A percentile compares a stretch with the other conserved stretches of the same genome.
Evolutionary conservation across 441 rosid species (phyloP).

Genomic region (Adansonia madagascariensis): DNA sequence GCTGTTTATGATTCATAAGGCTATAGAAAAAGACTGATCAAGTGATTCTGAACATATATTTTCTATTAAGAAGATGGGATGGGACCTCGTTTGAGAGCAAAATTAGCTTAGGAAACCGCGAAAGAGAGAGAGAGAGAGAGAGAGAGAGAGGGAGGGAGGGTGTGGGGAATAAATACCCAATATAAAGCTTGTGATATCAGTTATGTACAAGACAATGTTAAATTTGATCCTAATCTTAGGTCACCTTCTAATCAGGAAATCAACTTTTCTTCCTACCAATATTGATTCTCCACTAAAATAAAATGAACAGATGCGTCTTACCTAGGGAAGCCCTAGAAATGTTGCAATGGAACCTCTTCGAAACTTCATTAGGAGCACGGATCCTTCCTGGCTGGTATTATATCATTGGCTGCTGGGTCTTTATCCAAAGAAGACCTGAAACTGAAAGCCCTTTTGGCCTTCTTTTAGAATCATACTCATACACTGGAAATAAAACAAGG

Average conservation of each 20-base stretch:
- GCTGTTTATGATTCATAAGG: background rate
- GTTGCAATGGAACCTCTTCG: background rate
- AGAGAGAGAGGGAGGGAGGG: background rate
- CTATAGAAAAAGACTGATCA: background rate
- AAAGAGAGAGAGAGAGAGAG: background rate
- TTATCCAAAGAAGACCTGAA: background rate
- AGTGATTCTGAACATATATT: background rate
- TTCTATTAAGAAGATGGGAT: background rate
- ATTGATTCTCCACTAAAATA: background rate
- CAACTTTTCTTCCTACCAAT: background rate
- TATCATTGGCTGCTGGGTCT: background rate
- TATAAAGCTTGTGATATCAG: background rate
- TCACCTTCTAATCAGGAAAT: background rate
- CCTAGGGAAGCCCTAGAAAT: slow-evolving; percentile 6
- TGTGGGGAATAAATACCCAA: background rate
- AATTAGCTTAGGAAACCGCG: background rate
- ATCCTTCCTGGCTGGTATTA: background rate
- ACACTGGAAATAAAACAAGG: background rate
- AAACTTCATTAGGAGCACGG: background rate
- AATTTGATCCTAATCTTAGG: background rate
- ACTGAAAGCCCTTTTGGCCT: background rate
- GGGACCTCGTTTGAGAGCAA: background rate
- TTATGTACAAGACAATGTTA: background rate
- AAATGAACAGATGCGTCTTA: background rate
- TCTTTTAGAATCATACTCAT: background rate